Conservation (phyloP, 1,284 basidiomycete genomes). For the Spongiforma sp. region DNA sequence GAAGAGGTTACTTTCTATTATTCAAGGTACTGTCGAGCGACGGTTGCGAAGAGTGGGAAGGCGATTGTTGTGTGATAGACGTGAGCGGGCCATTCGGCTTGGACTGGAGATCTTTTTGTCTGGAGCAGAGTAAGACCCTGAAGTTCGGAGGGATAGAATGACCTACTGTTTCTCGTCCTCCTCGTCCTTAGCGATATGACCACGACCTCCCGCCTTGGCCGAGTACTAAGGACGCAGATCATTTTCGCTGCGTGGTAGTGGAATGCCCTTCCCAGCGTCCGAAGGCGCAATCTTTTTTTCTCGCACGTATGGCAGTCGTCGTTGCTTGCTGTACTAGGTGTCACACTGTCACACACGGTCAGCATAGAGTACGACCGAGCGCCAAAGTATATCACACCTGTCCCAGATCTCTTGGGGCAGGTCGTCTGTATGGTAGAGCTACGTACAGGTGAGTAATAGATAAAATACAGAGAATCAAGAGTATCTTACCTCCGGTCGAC, state of each 20-base stretch:
- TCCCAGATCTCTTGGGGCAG: conserved; percentile 76
- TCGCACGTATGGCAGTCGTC: conserved; percentile 47
- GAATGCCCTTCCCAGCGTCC: conserved; percentile 71
- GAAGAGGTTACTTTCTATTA: conserved; percentile 9
- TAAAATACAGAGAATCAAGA: too few relatives aligned
- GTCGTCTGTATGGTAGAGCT: too few relatives aligned
- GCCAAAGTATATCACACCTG: conserved; percentile 42
- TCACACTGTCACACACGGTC: too few relatives aligned
- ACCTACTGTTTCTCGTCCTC: conserved; percentile 28
- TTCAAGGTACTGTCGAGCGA: conserved; percentile 9
- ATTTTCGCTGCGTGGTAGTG: conserved; percentile 72
- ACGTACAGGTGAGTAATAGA: too few relatives aligned
- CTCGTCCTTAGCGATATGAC: conserved; percentile 29
- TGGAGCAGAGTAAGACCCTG: conserved; percentile 32
- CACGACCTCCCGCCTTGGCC: conserved; percentile 40
- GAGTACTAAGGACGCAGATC: conserved; percentile 84
- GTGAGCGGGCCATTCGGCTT: conserved; percentile 78
- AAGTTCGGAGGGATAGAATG: conserved; percentile 1
- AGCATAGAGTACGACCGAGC: too few relatives aligned
- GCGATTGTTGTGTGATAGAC: conserved; percentile 70
- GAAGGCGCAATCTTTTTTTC: conserved; percentile 51
- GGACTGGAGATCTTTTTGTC: conserved; percentile 63
- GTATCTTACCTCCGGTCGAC: too few relatives aligned
- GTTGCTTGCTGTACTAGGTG: conserved; percentile 54
- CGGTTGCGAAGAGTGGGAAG: conserved; percentile 37